Base-by-base conservation (phyloP, 1,139 yeast genomes). In the Geotrichum aggregatum region DNA sequence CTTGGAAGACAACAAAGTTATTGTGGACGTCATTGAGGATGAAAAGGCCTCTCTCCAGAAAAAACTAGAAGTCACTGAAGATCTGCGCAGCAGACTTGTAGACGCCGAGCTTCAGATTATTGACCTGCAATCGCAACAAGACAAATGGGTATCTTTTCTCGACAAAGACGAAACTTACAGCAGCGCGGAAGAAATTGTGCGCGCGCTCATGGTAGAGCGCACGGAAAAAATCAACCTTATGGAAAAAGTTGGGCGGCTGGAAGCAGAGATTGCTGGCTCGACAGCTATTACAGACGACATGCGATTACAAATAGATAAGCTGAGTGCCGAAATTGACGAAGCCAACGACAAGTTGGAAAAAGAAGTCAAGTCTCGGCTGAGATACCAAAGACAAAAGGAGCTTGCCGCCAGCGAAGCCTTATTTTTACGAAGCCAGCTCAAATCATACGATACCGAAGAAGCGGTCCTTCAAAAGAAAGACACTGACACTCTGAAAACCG, bases 401-500 rank as follows among this genome's bases (percentile, higher is more conserved):
- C 69, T 84, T 45, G 77, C 82, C n/a, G 61, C 69, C n/a, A 80
- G 79, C 57, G 94, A 86, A 62, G 76, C 83, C 28, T 78, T 74
- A 52, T 75, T 82, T 54, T 68, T 86, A 52, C 71, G 88, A 56
- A 75, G 73, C 33, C 80, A 77, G 62, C 56, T 74, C 31, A 66
- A 69, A 44, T 63, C 66, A 3, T 63, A 74, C 35, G 78, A 75
- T 52, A 57, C 59, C 3, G 70, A 64, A 36, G 68, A 66, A 24
- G 58, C 64, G 10, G 52, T 60, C 21, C 56, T 59, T 24, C 61
- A 58, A 56, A 64, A 46, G 41, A 53, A 44, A 60, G 59, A 19
- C 49, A 57, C 40, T 16, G 67, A 66, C 44, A 49, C 52, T 28
- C 59, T 63, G 18, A 60, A 60, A 52, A 44, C 58, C n/a, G 55